Base-by-base conservation (phyloP, 1,139 yeast species). In the Blastobotrys petasosporus region DNA sequence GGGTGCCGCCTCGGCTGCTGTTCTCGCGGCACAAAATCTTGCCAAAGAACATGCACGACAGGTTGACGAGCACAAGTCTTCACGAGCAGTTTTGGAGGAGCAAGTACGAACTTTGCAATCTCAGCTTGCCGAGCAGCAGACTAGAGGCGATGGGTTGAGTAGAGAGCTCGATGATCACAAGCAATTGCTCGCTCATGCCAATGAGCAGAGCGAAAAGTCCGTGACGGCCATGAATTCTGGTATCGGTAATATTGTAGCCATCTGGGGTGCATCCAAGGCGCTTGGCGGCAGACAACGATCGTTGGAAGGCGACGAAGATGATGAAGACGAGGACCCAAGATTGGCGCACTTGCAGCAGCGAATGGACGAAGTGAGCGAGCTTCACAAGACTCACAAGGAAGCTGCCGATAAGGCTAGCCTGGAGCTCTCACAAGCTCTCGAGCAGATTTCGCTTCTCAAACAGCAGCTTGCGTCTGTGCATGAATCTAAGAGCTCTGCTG, bases 341-440 rank as follows among this genome's bases (percentile, higher is more conserved):
- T 33, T 48, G 36, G 42, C 48, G 4, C 53, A 48, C 11, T 48
- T 60, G 30, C 56, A 53, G 31, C 43, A 43, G n/a, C 53, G 54
- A 45, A 47, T 59, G 30, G 55, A 47, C 2, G 54, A 55, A 8
- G 52, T 57, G 13, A 49, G 45, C n/a, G 39, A 55, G 41, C 53
- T 63, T 15, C 64, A 62, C 43, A 60, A 55, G 42, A 33, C 57
- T 12, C 67, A 65, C 45, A 56, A 54, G 51, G 54, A 52, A n/a
- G 68, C 67, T 1, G 58, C 64, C n/a, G 62, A 54, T n/a, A 54
- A 52, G 45, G 60, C 64, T 7, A 53, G 57, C 1, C 43, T 39
- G 15, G 61, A 62, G 28, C 54, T 62, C 3, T 46, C 57, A 2
- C 47, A 37, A 11, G 58, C 63, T 1, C 51, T 57, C 36, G 48